Evolutionary conservation across 331 rosid genomes (phyloP).

Genomic region (Rosa hybrid): DNA sequence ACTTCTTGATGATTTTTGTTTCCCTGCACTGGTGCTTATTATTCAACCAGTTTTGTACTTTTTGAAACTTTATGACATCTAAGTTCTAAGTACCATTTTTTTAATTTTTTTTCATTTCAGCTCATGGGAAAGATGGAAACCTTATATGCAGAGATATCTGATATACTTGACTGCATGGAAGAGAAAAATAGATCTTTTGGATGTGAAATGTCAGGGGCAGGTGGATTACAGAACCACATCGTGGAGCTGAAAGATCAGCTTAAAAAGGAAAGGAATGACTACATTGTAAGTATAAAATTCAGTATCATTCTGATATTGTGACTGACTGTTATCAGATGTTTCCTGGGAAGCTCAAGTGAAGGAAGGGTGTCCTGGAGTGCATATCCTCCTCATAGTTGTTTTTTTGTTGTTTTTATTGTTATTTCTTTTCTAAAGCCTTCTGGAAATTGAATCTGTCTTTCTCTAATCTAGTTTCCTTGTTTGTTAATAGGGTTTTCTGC

Average conservation of each 20-base stretch:
- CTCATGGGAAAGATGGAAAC: conserved; percentile 69
- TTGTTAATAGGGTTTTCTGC: conserved; percentile 54
- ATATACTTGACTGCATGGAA: conserved; percentile 64
- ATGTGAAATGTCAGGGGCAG: conserved; percentile 42
- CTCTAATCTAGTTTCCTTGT: conserved; percentile 13
- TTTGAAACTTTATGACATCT: conserved; percentile 11
- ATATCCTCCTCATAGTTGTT: not conserved
- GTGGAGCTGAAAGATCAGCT: conserved; percentile 69
- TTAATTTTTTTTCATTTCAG: conserved; percentile 34
- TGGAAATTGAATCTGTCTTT: conserved; percentile 11
- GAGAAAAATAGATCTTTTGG: conserved; percentile 45
- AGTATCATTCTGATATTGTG: conserved; percentile 4
- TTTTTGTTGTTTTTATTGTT: not conserved
- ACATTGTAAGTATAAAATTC: conserved; percentile 56
- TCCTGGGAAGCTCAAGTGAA: not conserved
- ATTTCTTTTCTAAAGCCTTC: conserved; percentile 4
- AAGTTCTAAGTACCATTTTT: conserved; percentile 23
- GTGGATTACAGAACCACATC: conserved; percentile 54
- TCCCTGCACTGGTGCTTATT: conserved; percentile 16
- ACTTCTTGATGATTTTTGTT: conserved; percentile 18
- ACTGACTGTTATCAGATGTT: conserved; percentile 9
- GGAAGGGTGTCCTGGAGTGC: not conserved
- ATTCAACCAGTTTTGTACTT: conserved; percentile 7
- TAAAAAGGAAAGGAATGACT: conserved; percentile 66
- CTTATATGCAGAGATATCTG: conserved; percentile 69